Evolutionary conservation across 371 early-diverging fungal species (phyloP), one percentile per base, ranked within the genome.

Genomic region (Entomophthora muscae): DNA sequence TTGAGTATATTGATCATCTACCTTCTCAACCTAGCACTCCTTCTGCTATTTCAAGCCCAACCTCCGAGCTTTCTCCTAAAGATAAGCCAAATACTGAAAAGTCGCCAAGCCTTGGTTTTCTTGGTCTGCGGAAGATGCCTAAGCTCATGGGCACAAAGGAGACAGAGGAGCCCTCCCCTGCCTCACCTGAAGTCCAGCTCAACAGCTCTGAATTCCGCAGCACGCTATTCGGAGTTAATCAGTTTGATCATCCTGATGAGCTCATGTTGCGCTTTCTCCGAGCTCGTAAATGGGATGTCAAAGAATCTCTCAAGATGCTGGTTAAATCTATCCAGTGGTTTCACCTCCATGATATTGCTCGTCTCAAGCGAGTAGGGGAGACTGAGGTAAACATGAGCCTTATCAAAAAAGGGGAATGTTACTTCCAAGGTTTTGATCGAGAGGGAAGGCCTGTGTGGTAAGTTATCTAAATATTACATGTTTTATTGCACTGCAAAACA

Each of bases 221-320:
- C 1, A 21, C 2, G 3, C 10, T 61, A 5, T 51, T 23, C 1
- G 29, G 32, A 0, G 13, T 22, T 1, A 71, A 24, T 72, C 73
- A 72, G 58, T 76, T 75, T 53, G 84, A 85, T 57, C 80, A 84
- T 63, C 86, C 89, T 21, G 88, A 89, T 70, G 64, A 76, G 7
- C 69, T 83, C 32, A 17, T 80, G 32, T 71, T 86, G 33, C 82
- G 90, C 2, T 89, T 81, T 69, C 68, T 89, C 32, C 77, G 88
- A 53, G 90, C 90, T 12, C 79, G 90, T 64, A 88, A 88, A 66
- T 90, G 85, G 83, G 78, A 86, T 64, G 72, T 82, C 27, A 72
- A 74, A 29, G 80, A 82, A 32, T 83, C 86, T 12, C 70, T 81
- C 54, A 66, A 68, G 26, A 86, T 87, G 88, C 56, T 83, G 33